Evolutionary conservation across 805 yeast genomes (phyloP).

Genomic region (Cyberlindnera veronae): DNA sequence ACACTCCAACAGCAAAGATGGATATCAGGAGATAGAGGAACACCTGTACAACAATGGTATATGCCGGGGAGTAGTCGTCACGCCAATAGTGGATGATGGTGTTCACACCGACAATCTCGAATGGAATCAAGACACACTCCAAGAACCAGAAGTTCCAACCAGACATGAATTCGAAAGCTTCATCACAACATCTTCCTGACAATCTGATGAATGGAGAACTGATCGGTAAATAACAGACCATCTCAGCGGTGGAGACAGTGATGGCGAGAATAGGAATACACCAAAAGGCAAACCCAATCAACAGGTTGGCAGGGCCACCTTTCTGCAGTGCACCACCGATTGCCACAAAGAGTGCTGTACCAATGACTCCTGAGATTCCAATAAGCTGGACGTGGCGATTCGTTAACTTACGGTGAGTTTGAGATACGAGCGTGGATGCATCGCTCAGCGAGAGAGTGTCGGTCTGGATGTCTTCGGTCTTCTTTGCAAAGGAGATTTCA

Average conservation of each 20-base stretch:
- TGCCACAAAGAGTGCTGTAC: conserved; percentile 74
- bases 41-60: conserved; percentile 61
- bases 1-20: conserved; percentile 66
- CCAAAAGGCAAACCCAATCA: conserved; percentile 67
- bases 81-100: conserved; percentile 80
- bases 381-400: conserved; percentile 76
- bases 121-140: conserved; percentile 76
- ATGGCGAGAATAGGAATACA: conserved; percentile 64
- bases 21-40: conserved; percentile 62
- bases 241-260: conserved; percentile 72
- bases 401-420: conserved; percentile 47
- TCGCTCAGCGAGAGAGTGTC: conserved; percentile 20
- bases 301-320: conserved; percentile 68
- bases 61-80: conserved; percentile 69
- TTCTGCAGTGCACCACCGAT: conserved; percentile 59
- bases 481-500: conserved; percentile 1
- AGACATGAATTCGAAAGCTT: conserved; percentile 67
- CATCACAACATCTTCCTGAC: conserved; percentile 74
- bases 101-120: conserved; percentile 78
- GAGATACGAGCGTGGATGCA: conserved; percentile 21
- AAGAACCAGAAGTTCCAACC: conserved; percentile 81
- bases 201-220: conserved; percentile 72
- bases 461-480: not conserved
- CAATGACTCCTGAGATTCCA: conserved; percentile 80
- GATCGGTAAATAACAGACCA: conserved; percentile 73